Evolutionary conservation across 2,329 filamentous ascomycete genomes (phyloP), one percentile per base, ranked within the genome.

Genomic region (Bipolaris gigantea): DNA sequence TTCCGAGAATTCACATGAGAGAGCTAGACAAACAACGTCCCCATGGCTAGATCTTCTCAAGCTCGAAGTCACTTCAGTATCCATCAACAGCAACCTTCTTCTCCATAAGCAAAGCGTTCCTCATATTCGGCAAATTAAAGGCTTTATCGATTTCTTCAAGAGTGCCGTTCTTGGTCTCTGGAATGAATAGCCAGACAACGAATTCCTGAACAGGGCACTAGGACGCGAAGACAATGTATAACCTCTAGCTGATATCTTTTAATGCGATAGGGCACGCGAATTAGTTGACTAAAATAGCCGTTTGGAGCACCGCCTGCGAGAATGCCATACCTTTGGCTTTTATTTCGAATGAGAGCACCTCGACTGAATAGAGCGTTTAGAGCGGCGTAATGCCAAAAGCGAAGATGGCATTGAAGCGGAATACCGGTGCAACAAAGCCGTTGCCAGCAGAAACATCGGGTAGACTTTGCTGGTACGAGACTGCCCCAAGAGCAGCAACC

Each of bases 311-410:
- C 38, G 67, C 46, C 35, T 56, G 55, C 27, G 59, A 62, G 44
- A 69, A 65, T 10, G 64, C 66, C 64, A 69, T 68, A 15, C 66
- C 66, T 54, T 75, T 73, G 21, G 70, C 72, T 30, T 71, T 64
- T 19, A 71, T 73, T 35, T 67, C 64, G 53, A 71, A 72, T 34
- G 69, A 67, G 36, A 74, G 66, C n/a, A 68, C 66, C 40, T 74
- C 72, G 10, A 70, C 67, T 13, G 68, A 61, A 50, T 72, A 74
- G 1, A 73, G 57, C 1, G 66, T 69, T 48, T 69, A 70, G 5
- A 73, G 62, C 11, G 72, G 71, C 3, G 73, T 75, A 55, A 70
- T 68, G 46, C 71, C 72, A 36, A 66, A 65, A 8, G 66, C 53
- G 53, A 67, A 75, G 44, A 66, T 63, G 35, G 67, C 65, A 21